Evolutionary conservation across 306 rosid species (phyloP).

Genomic region (Vicia sativa): DNA sequence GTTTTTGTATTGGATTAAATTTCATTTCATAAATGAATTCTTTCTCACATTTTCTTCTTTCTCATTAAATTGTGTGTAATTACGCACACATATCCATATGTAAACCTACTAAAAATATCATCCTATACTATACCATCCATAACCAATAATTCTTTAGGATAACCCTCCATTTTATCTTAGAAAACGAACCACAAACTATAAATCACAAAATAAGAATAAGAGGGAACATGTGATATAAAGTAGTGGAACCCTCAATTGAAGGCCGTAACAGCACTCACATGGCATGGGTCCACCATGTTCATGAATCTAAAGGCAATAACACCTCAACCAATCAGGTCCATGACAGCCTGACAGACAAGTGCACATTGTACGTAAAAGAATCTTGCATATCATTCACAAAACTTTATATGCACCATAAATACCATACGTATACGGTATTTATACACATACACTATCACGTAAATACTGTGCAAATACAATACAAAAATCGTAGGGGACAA

Average conservation of each 20-base stretch:
- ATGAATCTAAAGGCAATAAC: slow-evolving; percentile 38
- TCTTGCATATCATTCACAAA: slow-evolving; percentile 31
- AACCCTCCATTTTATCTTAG: background rate
- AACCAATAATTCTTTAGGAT: background rate
- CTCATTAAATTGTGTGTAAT: background rate
- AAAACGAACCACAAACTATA: background rate
- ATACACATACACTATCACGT: background rate
- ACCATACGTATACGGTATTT: background rate
- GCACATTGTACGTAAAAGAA: slow-evolving; percentile 10
- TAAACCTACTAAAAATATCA: background rate
- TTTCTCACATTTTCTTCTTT: too few species aligned
- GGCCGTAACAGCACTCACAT: slow-evolving; percentile 45
- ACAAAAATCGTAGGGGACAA: slow-evolving; percentile 27
- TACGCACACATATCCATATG: background rate
- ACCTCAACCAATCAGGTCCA: slow-evolving; percentile 31
- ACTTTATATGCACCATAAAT: slow-evolving; percentile 2
- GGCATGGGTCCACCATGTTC: slow-evolving; percentile 49
- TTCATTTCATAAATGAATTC: too few species aligned
- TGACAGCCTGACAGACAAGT: slow-evolving; percentile 15
- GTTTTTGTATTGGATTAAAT: too few species aligned
- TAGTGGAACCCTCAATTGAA: slow-evolving; percentile 38
- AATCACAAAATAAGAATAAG: background rate
- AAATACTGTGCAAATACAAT: background rate
- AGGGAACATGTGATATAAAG: slow-evolving; percentile 31
- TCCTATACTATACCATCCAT: background rate